A percentile compares a stretch with the other conserved stretches of the same genome.
phyloP scores from a whole-genome alignment of 1,284 basidiomycete species.

The Phellinidium pouzarii region DNA sequence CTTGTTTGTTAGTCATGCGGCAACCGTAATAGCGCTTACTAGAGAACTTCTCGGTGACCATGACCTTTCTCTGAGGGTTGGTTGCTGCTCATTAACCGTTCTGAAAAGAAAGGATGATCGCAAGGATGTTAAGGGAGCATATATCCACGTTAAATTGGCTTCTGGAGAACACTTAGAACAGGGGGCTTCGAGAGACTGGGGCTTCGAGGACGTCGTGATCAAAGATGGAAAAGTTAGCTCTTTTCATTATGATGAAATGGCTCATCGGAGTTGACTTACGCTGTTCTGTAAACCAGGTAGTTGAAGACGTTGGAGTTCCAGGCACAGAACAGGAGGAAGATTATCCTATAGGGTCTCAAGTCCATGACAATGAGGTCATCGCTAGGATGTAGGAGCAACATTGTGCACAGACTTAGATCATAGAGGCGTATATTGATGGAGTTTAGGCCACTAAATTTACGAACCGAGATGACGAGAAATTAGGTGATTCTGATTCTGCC shows the following conservation, averaged over 20 bases:
- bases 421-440: too few species aligned
- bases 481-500: too few species aligned
- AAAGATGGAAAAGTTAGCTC: conserved; percentile 38
- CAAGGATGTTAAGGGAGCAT: conserved; percentile 33
- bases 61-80: conserved; percentile 48
- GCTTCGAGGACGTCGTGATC: conserved; percentile 64
- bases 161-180: conserved; percentile 54
- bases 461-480: too few species aligned
- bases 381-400: conserved; percentile 34
- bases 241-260: background rate
- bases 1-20: conserved; percentile 74
- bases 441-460: too few species aligned
- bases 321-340: conserved; percentile 56
- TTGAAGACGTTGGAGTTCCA: conserved; percentile 53
- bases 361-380: conserved; percentile 23
- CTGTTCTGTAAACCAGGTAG: conserved; percentile 36
- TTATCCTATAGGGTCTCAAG: conserved; percentile 48
- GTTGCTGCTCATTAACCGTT: conserved; percentile 64
- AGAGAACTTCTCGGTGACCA: conserved; percentile 52
- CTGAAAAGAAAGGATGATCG: conserved; percentile 29
- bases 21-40: conserved; percentile 66
- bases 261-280: background rate
- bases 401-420: background rate
- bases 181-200: conserved; percentile 70
- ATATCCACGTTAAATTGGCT: conserved; percentile 43